phyloP scores from a whole-genome alignment of 768 basidiomycete genomes.

The Rhodotorula paludigena region DNA sequence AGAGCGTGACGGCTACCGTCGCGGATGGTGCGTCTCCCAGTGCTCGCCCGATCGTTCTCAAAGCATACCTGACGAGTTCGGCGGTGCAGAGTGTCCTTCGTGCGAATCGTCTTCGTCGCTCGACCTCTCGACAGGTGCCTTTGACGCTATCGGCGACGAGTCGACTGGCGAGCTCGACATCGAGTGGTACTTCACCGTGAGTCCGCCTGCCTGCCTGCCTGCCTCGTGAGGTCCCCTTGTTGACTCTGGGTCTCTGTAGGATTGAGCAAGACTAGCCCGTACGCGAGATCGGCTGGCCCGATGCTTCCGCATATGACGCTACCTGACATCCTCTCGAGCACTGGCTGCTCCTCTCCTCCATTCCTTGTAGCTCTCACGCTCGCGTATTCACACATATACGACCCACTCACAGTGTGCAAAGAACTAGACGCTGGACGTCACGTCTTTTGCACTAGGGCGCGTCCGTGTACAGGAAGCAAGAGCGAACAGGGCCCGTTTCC shows the following conservation, averaged over 20 bases:
- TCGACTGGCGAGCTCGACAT: constrained; percentile 23
- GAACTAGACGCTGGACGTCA: neutral
- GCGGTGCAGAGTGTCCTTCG: neutral
- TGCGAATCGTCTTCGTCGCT: neutral
- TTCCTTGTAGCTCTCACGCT: too few relatives aligned
- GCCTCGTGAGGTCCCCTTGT: neutral
- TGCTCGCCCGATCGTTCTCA: neutral
- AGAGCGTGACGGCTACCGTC: constrained; percentile 18
- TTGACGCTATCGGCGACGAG: constrained; percentile 27
- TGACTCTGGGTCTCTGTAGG: neutral
- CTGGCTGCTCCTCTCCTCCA: too few relatives aligned
- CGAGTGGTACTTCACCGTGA: constrained; percentile 8
- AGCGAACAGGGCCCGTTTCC: neutral
- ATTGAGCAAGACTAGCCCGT: too few relatives aligned
- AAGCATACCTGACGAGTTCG: neutral
- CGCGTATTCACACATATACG: too few relatives aligned
- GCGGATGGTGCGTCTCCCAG: constrained; percentile 11
- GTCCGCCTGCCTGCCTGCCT: neutral
- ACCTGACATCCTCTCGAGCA: too few relatives aligned
- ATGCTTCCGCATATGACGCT: too few relatives aligned
- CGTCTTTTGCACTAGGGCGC: too few relatives aligned
- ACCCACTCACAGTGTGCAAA: too few relatives aligned
- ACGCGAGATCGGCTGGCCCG: too few relatives aligned
- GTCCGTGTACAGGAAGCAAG: neutral
- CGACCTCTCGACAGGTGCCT: constrained; percentile 35